Evolutionary conservation across 495 filamentous ascomycete genomes (phyloP), one percentile per base, ranked within the genome.

Genomic region (Symbiotaphrina buchneri): DNA sequence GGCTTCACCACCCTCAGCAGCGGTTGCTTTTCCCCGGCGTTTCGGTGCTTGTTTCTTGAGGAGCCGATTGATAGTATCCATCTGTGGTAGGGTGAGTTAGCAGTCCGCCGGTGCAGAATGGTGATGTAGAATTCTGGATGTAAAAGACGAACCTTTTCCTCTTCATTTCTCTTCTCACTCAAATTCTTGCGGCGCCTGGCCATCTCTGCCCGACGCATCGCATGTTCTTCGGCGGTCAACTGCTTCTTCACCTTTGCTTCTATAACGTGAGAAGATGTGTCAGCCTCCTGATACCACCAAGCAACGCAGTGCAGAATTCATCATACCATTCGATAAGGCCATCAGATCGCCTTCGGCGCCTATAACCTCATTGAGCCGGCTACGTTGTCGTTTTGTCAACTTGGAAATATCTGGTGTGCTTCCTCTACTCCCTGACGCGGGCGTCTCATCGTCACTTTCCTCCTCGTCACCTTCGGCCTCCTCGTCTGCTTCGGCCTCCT

Each of bases 61-160:
- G 18, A 97, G 70, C 32, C 85, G 80, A 53, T 95, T 94, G 60
- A 97, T 94, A 10, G 87, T 97, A 48, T 94, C 85, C 74, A 92
- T 91, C 84, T 82, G 34, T 31, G 20, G 20, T 30, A 33, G 27
- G 13, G 13, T 21, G 19, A 20, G 21, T 16, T n/a, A n/a, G n/a
- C n/a, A n/a, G n/a, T n/a, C n/a, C n/a, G n/a, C n/a, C n/a, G n/a
- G 6, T 15, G 15, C 19, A 21, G 31, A 1, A 23, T 13, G 28
- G 3, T 25, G 22, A 10, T 16, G 15, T 5, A 8, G 26, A 6
- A 32, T 29, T 18, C 2, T 11, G 28, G 18, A 14, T 17, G 30
- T 11, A 16, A 25, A 28, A 8, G 6, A 33, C 46, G 10, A 56
- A 82, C 84, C 70, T 97, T 97, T 56, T 95, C 90, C 56, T 97